Conservation (phyloP, 2,329 filamentous ascomycete genomes). For the Penicillium oxalicum region DNA sequence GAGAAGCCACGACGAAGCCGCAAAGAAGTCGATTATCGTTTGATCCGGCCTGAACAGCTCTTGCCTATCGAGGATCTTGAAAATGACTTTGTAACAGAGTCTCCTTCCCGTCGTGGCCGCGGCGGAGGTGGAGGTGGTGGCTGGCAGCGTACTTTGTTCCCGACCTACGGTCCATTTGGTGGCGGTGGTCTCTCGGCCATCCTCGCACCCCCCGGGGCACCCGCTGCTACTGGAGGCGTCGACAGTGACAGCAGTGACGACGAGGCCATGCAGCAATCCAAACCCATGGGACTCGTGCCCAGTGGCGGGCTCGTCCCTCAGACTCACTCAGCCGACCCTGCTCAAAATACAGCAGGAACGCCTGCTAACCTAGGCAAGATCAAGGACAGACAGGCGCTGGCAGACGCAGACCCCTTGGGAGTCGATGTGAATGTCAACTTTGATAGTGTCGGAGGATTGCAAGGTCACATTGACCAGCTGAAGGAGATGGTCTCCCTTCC, state of each 20-base stretch:
- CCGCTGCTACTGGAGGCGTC: conserved; percentile 67
- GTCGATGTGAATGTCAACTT: conserved; percentile 92
- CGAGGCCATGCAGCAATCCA: conserved; percentile 64
- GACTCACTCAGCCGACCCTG: conserved; percentile 51
- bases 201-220: conserved; percentile 62
- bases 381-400: conserved; percentile 84
- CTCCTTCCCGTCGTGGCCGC: conserved; percentile 62
- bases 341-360: conserved; percentile 52
- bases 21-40: conserved; percentile 76
- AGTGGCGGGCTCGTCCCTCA: conserved; percentile 50
- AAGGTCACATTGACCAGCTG: conserved; percentile 90
- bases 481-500: conserved; percentile 98
- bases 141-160: conserved; percentile 79
- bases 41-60: conserved; percentile 67
- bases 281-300: conserved; percentile 54
- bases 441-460: conserved; percentile 84
- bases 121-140: conserved; percentile 50
- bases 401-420: conserved; percentile 89
- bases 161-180: conserved; percentile 88
- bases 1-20: conserved; percentile 50
- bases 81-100: conserved; percentile 56
- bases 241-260: conserved; percentile 98
- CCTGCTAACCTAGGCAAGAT: conserved; percentile 86
- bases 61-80: conserved; percentile 70
- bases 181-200: conserved; percentile 67